A percentile compares a stretch with the other conserved stretches of the same genome.
phyloP scores from a whole-genome alignment of 129 eudicot species.

The Daucus carota region DH1_v3.0 NC_030387.2:7536501-7537000 shows the following conservation, averaged over 20 bases:
- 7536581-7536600: not conserved
- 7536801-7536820: conserved; percentile 38
- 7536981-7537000: conserved; percentile 38
- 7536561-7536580: not conserved
- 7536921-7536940: not conserved
- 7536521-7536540: conserved; percentile 3
- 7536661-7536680: conserved; percentile 12
- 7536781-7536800: conserved; percentile 29
- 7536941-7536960: conserved; percentile 17
- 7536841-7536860: conserved; percentile 70
- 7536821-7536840: conserved; percentile 65
- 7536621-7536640: conserved; percentile 20
- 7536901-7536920: conserved; percentile 7
- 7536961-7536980: conserved; percentile 86
- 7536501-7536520: conserved; percentile 5
- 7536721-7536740: conserved; percentile 20
- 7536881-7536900: conserved; percentile 9
- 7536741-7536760: conserved; percentile 22
- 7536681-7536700: conserved; percentile 17
- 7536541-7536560: conserved; percentile 9
- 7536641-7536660: conserved; percentile 23
- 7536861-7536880: conserved; percentile 87
- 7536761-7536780: conserved; percentile 12
- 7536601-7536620: conserved; percentile 13
- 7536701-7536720: conserved; percentile 26